Evolutionary conservation across 2,329 filamentous ascomycete species (phyloP).

Genomic region (Colletotrichum truncatum): DNA sequence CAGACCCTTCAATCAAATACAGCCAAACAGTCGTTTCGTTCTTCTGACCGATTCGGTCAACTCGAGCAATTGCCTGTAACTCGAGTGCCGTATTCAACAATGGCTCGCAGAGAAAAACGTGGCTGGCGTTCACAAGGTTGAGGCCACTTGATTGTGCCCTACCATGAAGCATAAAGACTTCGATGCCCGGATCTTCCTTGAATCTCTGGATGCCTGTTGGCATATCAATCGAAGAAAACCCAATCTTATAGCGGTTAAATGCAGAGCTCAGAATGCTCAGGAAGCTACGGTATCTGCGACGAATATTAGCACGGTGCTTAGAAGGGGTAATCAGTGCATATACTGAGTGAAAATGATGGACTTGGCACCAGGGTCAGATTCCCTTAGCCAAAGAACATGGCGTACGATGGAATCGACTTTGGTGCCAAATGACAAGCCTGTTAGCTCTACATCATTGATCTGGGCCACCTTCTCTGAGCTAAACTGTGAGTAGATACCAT

Average conservation of each 20-base stretch:
- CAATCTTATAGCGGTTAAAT: slow-evolving; percentile 77
- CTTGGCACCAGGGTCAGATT: slow-evolving; percentile 87
- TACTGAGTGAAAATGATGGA: slow-evolving; percentile 92
- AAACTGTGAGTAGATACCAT: slow-evolving; percentile 80
- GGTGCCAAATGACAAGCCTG: slow-evolving; percentile 80
- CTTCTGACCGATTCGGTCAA: slow-evolving; percentile 92
- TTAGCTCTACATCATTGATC: slow-evolving; percentile 83
- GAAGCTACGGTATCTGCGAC: slow-evolving; percentile 74
- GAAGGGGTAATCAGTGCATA: slow-evolving; percentile 14
- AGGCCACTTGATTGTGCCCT: slow-evolving; percentile 88
- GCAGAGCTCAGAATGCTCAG: slow-evolving; percentile 77
- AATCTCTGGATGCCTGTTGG: slow-evolving; percentile 78
- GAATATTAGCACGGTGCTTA: slow-evolving; percentile 17
- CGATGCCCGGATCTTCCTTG: slow-evolving; percentile 75
- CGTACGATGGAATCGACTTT: slow-evolving; percentile 87
- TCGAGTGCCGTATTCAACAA: slow-evolving; percentile 93
- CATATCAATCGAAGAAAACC: slow-evolving; percentile 75
- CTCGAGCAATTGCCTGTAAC: slow-evolving; percentile 92
- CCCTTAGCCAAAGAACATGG: slow-evolving; percentile 86
- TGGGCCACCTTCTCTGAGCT: slow-evolving; percentile 75
- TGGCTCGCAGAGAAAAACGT: slow-evolving; percentile 95
- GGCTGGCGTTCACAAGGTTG: slow-evolving; percentile 90
- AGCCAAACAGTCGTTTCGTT: slow-evolving; percentile 93
- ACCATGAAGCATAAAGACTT: slow-evolving; percentile 90
- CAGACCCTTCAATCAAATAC: slow-evolving; percentile 89